Conservation (phyloP, 257 asterid species). For the Verbena officinalis region DNA sequence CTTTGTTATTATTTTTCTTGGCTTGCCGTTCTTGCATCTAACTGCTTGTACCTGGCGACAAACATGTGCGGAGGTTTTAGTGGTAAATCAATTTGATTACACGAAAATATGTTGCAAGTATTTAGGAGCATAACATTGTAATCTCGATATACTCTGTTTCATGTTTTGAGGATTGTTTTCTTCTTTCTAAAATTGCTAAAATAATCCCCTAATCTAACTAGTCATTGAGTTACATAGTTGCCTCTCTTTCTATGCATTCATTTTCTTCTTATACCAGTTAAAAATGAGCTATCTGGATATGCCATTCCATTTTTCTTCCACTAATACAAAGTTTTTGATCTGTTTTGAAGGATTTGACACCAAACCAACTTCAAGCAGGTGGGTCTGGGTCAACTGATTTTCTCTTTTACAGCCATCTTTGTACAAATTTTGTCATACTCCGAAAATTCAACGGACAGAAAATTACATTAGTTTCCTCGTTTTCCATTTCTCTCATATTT, state of each 20-base stretch:
- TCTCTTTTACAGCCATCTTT: constrained; percentile 16
- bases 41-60: neutral
- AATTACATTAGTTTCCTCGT: constrained; percentile 3
- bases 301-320: constrained; percentile 19
- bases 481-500: neutral
- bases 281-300: constrained; percentile 1
- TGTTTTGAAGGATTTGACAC: constrained; percentile 84
- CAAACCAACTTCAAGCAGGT: constrained; percentile 97
- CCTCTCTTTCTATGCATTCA: constrained; percentile 10
- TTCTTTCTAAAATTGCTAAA: constrained; percentile 10
- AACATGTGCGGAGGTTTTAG: neutral
- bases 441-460: constrained; percentile 3
- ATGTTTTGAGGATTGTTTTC: neutral
- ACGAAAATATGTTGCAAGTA: neutral
- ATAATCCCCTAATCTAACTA: constrained; percentile 2
- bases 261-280: neutral
- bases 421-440: constrained; percentile 4
- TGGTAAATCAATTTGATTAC: neutral
- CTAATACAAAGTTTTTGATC: constrained; percentile 25
- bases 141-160: neutral
- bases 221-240: constrained; percentile 15
- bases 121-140: neutral
- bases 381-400: constrained; percentile 35
- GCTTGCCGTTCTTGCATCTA: neutral
- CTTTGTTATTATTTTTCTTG: neutral